Evolutionary conservation across 176 grass and related monocot species (phyloP), one percentile per base, ranked within the genome.

Genomic region (Rhipidocladum racemiflorum): DNA sequence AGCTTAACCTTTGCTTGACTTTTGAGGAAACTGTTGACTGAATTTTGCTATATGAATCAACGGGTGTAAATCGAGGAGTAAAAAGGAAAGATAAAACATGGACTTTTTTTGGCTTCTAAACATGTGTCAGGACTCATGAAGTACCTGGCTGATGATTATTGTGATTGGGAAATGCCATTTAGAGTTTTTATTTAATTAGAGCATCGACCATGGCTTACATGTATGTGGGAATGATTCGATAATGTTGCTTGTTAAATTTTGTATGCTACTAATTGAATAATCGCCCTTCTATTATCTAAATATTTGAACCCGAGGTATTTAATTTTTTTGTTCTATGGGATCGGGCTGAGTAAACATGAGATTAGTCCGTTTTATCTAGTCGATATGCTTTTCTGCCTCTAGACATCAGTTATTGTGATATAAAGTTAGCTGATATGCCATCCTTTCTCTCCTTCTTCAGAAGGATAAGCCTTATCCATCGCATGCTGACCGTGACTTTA

Each of bases 401-500:
- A 68, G 18, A 78, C 62, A 11, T 39, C n/a, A 45, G 15, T 4
- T 30, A 54, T 48, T 68, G 65, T 57, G n/a, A 51, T 69, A 38
- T 69, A 39, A 70, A 71, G 7, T 57, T 72, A 29, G 12, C 70
- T 81, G 32, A 80, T 50, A 43, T 29, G 28, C 67, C 17, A 44
- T 54, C 7, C 54, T 81, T 68, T 68, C 5, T 63, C 18, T 81
- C 62, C 50, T 68, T 89, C 28, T 89, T 86, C 88, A 99, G 95
- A 97, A 89, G 87, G 84, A 95, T 12, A 91, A 88, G 69, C 11
- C 90, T 84, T 91, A 91, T 80, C 81, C 65, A 40, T 54, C 72
- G 4, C 95, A 91, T 80, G 61, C 78, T 71, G 96, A 99, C 53
- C 89, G 89, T 11, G 92, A 99, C 66, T 84, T 87, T 61, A 99